Evolutionary conservation across 208 protist species (phyloP).

Genomic region (Crithidia fasciculata): DNA sequence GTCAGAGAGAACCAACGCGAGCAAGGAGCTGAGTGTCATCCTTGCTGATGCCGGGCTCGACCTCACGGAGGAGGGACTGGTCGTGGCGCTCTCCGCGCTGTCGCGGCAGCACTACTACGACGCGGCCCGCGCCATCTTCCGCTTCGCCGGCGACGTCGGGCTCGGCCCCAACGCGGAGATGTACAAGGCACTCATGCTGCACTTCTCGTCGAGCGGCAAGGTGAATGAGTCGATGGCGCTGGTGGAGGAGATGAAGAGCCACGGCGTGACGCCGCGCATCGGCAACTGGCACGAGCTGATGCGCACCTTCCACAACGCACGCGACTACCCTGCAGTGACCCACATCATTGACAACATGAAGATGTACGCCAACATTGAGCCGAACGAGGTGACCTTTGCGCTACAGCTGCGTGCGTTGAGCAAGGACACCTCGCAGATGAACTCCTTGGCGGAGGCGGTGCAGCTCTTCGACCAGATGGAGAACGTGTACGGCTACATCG

Average conservation of each 20-base stretch:
- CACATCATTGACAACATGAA: slow-evolving; percentile 93
- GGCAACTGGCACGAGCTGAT: slow-evolving; percentile 94
- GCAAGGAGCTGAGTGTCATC: slow-evolving; percentile 72
- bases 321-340: slow-evolving; percentile 83
- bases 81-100: slow-evolving; percentile 72
- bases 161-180: slow-evolving; percentile 78
- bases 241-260: slow-evolving; percentile 90
- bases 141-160: slow-evolving; percentile 68
- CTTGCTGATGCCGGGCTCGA: slow-evolving; percentile 70
- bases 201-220: slow-evolving; percentile 57
- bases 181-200: slow-evolving; percentile 87
- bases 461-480: slow-evolving; percentile 94
- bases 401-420: slow-evolving; percentile 77
- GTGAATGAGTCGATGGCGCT: slow-evolving; percentile 81
- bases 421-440: slow-evolving; percentile 78
- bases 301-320: slow-evolving; percentile 76
- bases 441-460: slow-evolving; percentile 79
- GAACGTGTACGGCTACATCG: slow-evolving; percentile 89
- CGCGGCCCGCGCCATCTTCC: slow-evolving; percentile 72
- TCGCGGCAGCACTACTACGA: slow-evolving; percentile 62
- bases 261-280: slow-evolving; percentile 86
- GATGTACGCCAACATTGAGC: slow-evolving; percentile 93
- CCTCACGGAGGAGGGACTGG: slow-evolving; percentile 85
- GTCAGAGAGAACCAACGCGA: slow-evolving; percentile 77
- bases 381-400: slow-evolving; percentile 88